Base-by-base conservation (phyloP, 768 basidiomycete genomes). In the Psilocybe sp. region DNA sequence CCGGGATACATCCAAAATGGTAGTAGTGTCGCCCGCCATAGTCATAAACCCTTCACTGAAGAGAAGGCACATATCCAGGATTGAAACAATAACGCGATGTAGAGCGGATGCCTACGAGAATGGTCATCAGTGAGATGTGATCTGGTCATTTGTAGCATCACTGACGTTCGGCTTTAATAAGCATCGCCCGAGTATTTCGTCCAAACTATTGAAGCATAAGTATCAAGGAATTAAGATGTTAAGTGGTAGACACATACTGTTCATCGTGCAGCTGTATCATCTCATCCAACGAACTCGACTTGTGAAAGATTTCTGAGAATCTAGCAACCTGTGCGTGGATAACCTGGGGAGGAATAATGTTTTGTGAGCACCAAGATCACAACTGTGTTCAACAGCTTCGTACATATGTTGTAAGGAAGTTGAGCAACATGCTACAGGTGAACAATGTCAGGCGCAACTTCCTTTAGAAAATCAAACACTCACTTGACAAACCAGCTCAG, bases 401-500 rank as follows among this genome's bases (percentile, higher is more conserved):
- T 44, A 89, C 90, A 65, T 91, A 77, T 42, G 84, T 90, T 31
- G 81, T 83, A 44, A 92, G 61, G 58, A 89, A 91, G 60, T 83
- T 81, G 53, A 87, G 69, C 34, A 89, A 58, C 0, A 79, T 79
- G 55, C 88, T 89, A 45, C n/a, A n/a, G n/a, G 12, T 44, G 34
- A 34, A 16, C 23, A 16, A 11, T 32, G 14, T 44, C 14, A 44
- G 42, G 15, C 19, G 39, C n/a, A 32, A 9, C 40, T 40, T 46
- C 5, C n/a, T 12, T 4, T 8, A n/a, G 16, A 18, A 15, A 52
- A 51, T 35, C 46, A 32, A 31, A 15, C n/a, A 76, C 86, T 58
- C 60, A 91, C 90, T 88, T 90, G 63, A 88, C 77, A 57, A 92
- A 88, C 91, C 91, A 93, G 50, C 86, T 85, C 51, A 93, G 58